Percentiles rank a stretch among this genome's conserved stretches.
Evolutionary conservation across 2,329 filamentous ascomycete genomes (phyloP).

Genomic region (Camillea tinctor): DNA sequence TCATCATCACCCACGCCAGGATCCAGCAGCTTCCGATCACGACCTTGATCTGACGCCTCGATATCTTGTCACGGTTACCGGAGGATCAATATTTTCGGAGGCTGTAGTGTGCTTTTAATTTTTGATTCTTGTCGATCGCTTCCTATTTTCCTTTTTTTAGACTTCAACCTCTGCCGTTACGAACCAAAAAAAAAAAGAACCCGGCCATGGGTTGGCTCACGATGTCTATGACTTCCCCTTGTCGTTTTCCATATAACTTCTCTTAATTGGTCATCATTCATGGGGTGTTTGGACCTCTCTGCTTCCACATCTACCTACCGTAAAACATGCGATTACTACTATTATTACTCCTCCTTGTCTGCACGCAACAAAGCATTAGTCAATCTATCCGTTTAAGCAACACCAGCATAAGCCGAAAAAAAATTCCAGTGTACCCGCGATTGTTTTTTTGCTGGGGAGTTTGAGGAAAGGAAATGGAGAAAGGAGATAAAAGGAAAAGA

Average conservation of each 20-base stretch:
- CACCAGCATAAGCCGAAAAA: too few relatives aligned
- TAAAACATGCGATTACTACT: neutral
- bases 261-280: slow-evolving; percentile 10
- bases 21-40: neutral
- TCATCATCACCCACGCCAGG: slow-evolving; percentile 26
- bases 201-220: slow-evolving; percentile 22
- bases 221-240: slow-evolving; percentile 23
- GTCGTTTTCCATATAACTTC: slow-evolving; percentile 13
- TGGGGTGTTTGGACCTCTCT: neutral
- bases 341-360: too few relatives aligned
- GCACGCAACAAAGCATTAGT: too few relatives aligned
- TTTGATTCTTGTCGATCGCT: slow-evolving; percentile 8
- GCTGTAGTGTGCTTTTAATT: neutral
- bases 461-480: too few relatives aligned
- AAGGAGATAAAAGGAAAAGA: too few relatives aligned
- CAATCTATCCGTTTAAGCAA: too few relatives aligned
- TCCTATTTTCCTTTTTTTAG: slow-evolving; percentile 9
- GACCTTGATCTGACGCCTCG: neutral
- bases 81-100: neutral
- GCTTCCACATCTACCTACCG: neutral
- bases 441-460: too few relatives aligned
- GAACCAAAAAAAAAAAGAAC: slow-evolving; percentile 19
- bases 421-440: too few relatives aligned
- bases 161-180: slow-evolving; percentile 17
- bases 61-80: neutral